Evolutionary conservation across 805 yeast species (phyloP).

Genomic region (Monosporozyma servazzii): DNA sequence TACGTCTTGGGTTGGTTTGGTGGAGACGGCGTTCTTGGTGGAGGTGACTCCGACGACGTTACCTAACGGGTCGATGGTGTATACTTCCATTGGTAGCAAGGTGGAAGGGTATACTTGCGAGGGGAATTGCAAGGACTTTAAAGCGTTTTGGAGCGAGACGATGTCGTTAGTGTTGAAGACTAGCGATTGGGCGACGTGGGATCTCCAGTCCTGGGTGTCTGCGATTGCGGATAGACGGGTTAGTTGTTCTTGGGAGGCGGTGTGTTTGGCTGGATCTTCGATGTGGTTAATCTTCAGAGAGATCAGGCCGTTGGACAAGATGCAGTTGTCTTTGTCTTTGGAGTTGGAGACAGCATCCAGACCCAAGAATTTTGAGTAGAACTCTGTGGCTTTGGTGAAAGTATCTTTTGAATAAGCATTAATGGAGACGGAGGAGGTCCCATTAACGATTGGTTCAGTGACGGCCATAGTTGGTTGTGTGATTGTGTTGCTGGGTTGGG

Average conservation of each 20-base stretch:
- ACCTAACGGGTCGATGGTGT: constrained; percentile 78
- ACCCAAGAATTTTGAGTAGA: constrained; percentile 35
- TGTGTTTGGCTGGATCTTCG: constrained; percentile 11
- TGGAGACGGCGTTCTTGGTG: constrained; percentile 45
- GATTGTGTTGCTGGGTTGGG: background rate
- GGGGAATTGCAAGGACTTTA: constrained; percentile 24
- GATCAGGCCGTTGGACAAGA: constrained; percentile 18
- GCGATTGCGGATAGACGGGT: constrained; percentile 1
- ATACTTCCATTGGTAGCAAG: constrained; percentile 64
- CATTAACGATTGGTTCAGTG: constrained; percentile 36
- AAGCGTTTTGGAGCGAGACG: constrained; percentile 20
- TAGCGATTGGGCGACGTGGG: constrained; percentile 33
- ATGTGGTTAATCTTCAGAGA: constrained; percentile 23
- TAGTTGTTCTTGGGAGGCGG: constrained; percentile 22
- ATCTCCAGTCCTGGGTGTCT: constrained; percentile 40
- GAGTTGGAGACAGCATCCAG: constrained; percentile 5
- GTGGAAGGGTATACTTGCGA: constrained; percentile 63
- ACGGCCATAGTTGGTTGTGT: background rate
- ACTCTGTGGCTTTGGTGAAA: constrained; percentile 40
- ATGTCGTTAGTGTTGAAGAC: constrained; percentile 31
- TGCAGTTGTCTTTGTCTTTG: constrained; percentile 3
- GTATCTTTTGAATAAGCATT: constrained; percentile 42
- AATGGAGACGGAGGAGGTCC: constrained; percentile 43
- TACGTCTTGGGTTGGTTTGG: constrained; percentile 26
- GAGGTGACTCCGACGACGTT: constrained; percentile 72